Evolutionary conservation across 441 rosid genomes (phyloP).

Genomic region (Gossypium davidsonii): DNA sequence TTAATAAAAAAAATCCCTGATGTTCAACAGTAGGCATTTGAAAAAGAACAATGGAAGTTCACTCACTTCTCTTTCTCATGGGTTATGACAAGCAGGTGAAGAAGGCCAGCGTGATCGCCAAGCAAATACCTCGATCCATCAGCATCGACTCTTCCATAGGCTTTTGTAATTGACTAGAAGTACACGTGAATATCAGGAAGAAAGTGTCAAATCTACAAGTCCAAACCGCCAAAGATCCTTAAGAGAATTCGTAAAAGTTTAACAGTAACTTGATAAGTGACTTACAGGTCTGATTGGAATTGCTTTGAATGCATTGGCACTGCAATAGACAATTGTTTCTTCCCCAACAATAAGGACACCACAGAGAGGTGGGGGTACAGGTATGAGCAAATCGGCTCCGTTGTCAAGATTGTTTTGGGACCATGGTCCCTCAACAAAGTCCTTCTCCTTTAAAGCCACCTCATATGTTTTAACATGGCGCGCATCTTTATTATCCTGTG

Average conservation of each 20-base stretch:
- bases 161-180: constrained; percentile 81
- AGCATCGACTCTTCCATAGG: constrained; percentile 97
- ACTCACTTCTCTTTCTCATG: constrained; percentile 97
- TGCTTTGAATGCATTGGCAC: constrained; percentile 83
- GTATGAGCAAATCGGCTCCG: constrained; percentile 90
- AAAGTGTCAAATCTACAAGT: constrained; percentile 19
- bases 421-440: constrained; percentile 97
- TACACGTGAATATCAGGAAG: constrained; percentile 9
- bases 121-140: constrained; percentile 99
- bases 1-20: not conserved
- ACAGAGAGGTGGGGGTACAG: constrained; percentile 94
- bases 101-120: constrained; percentile 94
- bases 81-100: constrained; percentile 90
- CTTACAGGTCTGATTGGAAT: constrained; percentile 91
- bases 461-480: constrained; percentile 95
- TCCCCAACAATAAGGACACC: constrained; percentile 96
- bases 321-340: constrained; percentile 91
- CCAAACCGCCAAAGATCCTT: not conserved
- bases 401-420: constrained; percentile 89
- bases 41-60: constrained; percentile 5
- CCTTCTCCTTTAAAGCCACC: constrained; percentile 91
- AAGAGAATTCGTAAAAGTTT: constrained; percentile 4
- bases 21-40: not conserved
- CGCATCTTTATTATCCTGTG: constrained; percentile 96
- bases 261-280: constrained; percentile 17